These are phyloP conservation scores for Ambrosiella beaveri DNA, from an alignment of 2,329 filamentous ascomycete genomes.

Conservation along the genomic window DNA sequence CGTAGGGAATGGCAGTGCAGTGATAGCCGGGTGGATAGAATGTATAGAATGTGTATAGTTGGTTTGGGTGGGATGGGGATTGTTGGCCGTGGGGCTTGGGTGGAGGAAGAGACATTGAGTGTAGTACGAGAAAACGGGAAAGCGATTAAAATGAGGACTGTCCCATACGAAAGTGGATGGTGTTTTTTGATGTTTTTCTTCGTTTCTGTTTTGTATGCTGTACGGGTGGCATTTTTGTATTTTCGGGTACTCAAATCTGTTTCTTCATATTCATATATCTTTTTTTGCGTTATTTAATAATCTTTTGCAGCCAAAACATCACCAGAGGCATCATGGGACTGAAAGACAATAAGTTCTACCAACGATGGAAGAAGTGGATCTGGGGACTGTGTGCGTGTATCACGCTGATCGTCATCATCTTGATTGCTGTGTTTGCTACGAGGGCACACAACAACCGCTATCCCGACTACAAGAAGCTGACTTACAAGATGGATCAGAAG, in stretches of 20 bases:
- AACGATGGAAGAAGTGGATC: slow-evolving; percentile 5
- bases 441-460: neutral
- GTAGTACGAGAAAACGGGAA: no score
- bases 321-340: neutral
- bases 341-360: neutral
- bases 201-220: no score
- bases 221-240: neutral
- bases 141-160: no score
- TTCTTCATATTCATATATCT: neutral
- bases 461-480: neutral
- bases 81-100: no score
- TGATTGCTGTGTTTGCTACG: neutral
- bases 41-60: no score
- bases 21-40: no score
- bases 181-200: no score
- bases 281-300: neutral
- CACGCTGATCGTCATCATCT: neutral
- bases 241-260: neutral
- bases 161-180: no score
- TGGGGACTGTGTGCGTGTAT: neutral
- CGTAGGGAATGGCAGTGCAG: no score
- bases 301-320: neutral
- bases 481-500: neutral
- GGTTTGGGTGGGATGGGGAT: no score
- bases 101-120: no score